phyloP scores from a whole-genome alignment of 768 basidiomycete genomes.

The Lentinula lateritia region DNA sequence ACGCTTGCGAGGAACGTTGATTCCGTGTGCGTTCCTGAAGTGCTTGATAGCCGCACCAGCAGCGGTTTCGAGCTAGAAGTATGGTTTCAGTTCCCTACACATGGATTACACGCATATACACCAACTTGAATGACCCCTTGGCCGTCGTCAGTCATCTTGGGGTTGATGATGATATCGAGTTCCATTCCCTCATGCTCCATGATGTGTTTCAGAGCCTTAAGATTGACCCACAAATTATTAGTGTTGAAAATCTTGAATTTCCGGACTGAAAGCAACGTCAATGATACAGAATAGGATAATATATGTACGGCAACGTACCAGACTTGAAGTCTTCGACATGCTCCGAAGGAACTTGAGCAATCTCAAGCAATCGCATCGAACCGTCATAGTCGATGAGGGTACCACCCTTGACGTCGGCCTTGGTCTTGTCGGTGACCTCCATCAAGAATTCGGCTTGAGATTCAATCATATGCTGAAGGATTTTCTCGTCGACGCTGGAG shows the following conservation, averaged over 20 bases:
- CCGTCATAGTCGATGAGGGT: slow-evolving; percentile 91
- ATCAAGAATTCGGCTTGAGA: slow-evolving; percentile 81
- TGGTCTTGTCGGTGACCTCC: slow-evolving; percentile 97
- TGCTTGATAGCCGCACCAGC: slow-evolving; percentile 91
- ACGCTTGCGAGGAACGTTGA: slow-evolving; percentile 91
- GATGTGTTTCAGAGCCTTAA: slow-evolving; percentile 83
- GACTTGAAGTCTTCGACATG: slow-evolving; percentile 95
- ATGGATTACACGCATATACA: background rate
- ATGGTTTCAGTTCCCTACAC: background rate
- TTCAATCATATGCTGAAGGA: slow-evolving; percentile 83
- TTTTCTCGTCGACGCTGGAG: slow-evolving; percentile 70
- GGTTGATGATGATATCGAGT: slow-evolving; percentile 94
- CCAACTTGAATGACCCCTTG: slow-evolving; percentile 73
- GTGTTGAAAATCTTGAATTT: slow-evolving; percentile 96
- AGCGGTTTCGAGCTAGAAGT: slow-evolving; percentile 60
- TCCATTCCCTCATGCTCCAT: slow-evolving; percentile 86
- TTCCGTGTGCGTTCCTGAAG: slow-evolving; percentile 86
- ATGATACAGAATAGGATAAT: background rate
- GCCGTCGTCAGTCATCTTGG: slow-evolving; percentile 82
- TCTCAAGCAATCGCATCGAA: slow-evolving; percentile 82
- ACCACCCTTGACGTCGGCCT: slow-evolving; percentile 81
- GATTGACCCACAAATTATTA: slow-evolving; percentile 77
- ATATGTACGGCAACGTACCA: slow-evolving; percentile 26
- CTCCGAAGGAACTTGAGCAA: slow-evolving; percentile 90
- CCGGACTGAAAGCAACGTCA: slow-evolving; percentile 38